phyloP scores from a whole-genome alignment of 768 basidiomycete species.

The Rhodotorula taiwanensis region DNA sequence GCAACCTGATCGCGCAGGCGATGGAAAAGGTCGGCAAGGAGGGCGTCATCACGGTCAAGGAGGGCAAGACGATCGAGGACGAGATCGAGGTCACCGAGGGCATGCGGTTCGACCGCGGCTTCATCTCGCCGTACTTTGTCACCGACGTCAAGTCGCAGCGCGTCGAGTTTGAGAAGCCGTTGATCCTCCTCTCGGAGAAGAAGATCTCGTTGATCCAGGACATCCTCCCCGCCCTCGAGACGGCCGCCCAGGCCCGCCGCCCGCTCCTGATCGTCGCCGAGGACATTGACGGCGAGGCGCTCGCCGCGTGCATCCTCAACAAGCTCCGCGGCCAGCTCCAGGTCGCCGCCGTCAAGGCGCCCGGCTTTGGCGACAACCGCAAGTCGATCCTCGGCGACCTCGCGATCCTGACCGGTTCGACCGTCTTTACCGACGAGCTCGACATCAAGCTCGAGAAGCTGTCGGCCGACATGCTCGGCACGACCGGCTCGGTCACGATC shows the following conservation, averaged over 20 bases:
- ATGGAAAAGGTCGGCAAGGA: conserved; percentile 99
- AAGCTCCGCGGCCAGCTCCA: conserved; percentile 96
- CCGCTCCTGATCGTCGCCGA: conserved; percentile 95
- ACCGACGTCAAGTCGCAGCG: conserved; percentile 89
- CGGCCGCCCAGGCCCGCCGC: conserved; percentile 60
- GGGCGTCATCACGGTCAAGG: conserved; percentile 99
- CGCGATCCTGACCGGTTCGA: conserved; percentile 93
- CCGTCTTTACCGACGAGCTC: conserved; percentile 92
- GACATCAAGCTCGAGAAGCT: conserved; percentile 95
- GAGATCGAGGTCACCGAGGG: conserved; percentile 99
- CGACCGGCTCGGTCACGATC: conserved; percentile 82
- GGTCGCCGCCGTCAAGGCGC: conserved; percentile 91
- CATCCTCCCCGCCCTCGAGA: conserved; percentile 76
- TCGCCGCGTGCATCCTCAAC: conserved; percentile 97
- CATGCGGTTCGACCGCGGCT: conserved; percentile 99
- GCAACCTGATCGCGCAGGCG: conserved; percentile 89
- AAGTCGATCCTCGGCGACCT: conserved; percentile 96
- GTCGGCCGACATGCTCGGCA: conserved; percentile 78
- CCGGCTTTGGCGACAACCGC: conserved; percentile 98
- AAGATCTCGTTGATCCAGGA: conserved; percentile 94
- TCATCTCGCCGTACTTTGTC: conserved; percentile 92
- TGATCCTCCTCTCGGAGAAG: conserved; percentile 90
- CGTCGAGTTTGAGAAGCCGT: conserved; percentile 74
- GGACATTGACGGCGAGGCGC: conserved; percentile 94
- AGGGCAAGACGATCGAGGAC: conserved; percentile 94